Evolutionary conservation across 2,329 filamentous ascomycete genomes (phyloP), one percentile per base, ranked within the genome.

Genomic region (Dactylellina leptospora): DNA sequence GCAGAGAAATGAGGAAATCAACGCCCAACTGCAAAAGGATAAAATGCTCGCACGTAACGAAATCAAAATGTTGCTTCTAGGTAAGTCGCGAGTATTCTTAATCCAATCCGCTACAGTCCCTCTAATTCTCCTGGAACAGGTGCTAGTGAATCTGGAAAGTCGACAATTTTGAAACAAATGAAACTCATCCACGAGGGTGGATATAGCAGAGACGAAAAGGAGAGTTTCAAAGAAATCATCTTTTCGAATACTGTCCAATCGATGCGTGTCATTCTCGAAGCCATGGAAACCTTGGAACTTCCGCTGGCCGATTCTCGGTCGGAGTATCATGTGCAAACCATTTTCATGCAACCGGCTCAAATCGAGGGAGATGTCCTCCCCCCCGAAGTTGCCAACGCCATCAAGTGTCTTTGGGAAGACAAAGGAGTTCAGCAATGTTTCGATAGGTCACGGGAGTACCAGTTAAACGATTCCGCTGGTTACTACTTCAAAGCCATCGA

Each of bases 171-270:
- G 77, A 96, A 96, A 83, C 92, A 96, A 85, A 96, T 96, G 92
- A 99, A 97, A 86, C 90, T 99, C 79, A 99, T 99, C 79, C 92
- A 99, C 82, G 95, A 99, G 85, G 95, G 95, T 75, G 93, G 95
- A 77, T 99, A 97, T 84, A 97, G 95, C 74, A 90, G 93, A 81
- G 95, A 77, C 70, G 87, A 89, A 80, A 84, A 86, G 74, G 86
- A 88, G 79, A 88, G 85, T 4, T 88, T 88, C 83, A 88, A 88
- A 80, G 87, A 88, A 77, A 88, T 88, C 78, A 88, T 89, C 78
- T 88, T 88, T 82, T 88, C 85, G 82, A 89, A 89, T 80, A 88
- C 86, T 0, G 86, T 88, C 13, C 86, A 88, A 79, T 88, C 86
- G 36, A 88, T 88, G 86, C 86, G 86, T 75, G 86, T 88, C 77